phyloP scores from a whole-genome alignment of 768 basidiomycete species.

The Symmetrospora coprosmae region DNA sequence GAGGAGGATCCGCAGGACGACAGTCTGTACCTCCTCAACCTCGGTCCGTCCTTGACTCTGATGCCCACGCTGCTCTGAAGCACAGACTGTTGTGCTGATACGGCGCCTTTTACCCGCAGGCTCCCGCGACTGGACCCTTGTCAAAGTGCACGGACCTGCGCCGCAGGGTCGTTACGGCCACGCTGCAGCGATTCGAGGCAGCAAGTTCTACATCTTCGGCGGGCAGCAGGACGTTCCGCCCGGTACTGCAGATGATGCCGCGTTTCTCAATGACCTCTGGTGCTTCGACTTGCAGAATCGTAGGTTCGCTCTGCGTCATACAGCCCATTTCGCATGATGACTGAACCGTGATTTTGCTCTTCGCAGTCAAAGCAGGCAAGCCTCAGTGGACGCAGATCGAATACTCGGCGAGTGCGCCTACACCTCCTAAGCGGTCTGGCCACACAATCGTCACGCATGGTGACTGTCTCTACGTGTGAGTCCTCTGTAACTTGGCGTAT shows the following conservation, averaged over 20 bases:
- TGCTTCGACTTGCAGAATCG: conserved; percentile 86
- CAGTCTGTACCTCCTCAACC: conserved; percentile 79
- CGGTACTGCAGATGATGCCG: conserved; percentile 42
- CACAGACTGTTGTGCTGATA: background rate
- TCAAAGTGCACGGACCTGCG: conserved; percentile 57
- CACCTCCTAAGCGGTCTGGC: conserved; percentile 69
- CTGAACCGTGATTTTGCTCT: conserved; percentile 2
- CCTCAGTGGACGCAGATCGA: conserved; percentile 60
- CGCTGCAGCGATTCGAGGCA: conserved; percentile 79
- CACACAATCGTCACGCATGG: conserved; percentile 73
- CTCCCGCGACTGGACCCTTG: conserved; percentile 86
- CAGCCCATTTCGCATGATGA: background rate
- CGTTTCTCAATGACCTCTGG: conserved; percentile 87
- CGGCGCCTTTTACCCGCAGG: too few species aligned
- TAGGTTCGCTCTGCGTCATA: conserved; percentile 40
- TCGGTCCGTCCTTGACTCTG: conserved; percentile 50
- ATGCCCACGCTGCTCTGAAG: too few species aligned
- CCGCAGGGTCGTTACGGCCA: conserved; percentile 91
- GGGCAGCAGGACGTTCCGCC: conserved; percentile 61
- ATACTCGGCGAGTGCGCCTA: conserved; percentile 45
- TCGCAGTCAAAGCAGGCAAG: conserved; percentile 62
- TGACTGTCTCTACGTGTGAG: conserved; percentile 71
- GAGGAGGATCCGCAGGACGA: conserved; percentile 67
- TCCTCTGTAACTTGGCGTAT: conserved; percentile 29
- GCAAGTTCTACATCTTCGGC: conserved; percentile 86